These are phyloP conservation scores for Psidium friedrichsthalianum DNA, from an alignment of 345 rosid genomes.

Conservation along the genomic window DNA sequence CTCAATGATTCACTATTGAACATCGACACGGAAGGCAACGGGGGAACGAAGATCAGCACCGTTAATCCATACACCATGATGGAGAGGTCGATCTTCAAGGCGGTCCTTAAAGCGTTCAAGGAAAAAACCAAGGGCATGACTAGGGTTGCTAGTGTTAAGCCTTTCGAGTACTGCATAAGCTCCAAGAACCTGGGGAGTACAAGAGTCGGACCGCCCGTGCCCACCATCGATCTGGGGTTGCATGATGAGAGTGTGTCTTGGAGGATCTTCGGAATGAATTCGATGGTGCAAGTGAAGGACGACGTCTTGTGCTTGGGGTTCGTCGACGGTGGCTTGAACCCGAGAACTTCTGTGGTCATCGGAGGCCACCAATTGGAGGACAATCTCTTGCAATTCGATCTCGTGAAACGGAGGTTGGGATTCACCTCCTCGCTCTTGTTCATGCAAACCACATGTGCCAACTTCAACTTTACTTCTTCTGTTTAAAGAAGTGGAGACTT, in stretches of 20 bases:
- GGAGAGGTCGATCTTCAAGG: slow-evolving; percentile 39
- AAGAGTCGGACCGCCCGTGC: slow-evolving; percentile 30
- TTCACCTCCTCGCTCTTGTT: slow-evolving; percentile 22
- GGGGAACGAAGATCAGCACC: slow-evolving; percentile 70
- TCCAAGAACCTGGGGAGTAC: slow-evolving; percentile 21
- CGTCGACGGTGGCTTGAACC: slow-evolving; percentile 17
- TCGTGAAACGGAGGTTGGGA: slow-evolving; percentile 21
- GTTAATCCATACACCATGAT: slow-evolving; percentile 53
- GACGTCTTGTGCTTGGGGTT: slow-evolving; percentile 24
- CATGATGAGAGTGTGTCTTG: slow-evolving; percentile 18
- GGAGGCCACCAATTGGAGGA: slow-evolving; percentile 33
- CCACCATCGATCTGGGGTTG: slow-evolving; percentile 20
- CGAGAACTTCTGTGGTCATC: slow-evolving; percentile 22
- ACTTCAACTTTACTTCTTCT: slow-evolving; percentile 53
- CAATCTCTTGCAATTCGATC: slow-evolving; percentile 28
- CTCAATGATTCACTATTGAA: slow-evolving; percentile 19
- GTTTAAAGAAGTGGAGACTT: neutral
- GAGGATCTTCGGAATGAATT: slow-evolving; percentile 29
- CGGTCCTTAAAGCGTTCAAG: slow-evolving; percentile 30
- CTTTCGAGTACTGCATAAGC: slow-evolving; percentile 53
- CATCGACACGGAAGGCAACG: slow-evolving; percentile 22
- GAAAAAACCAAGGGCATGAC: slow-evolving; percentile 27
- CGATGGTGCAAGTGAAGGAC: slow-evolving; percentile 25
- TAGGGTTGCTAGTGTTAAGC: slow-evolving; percentile 26
- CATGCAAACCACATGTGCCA: slow-evolving; percentile 36